These are phyloP conservation scores for Podaxis sp. DNA, from an alignment of 768 basidiomycete genomes.

Conservation along the genomic window DNA sequence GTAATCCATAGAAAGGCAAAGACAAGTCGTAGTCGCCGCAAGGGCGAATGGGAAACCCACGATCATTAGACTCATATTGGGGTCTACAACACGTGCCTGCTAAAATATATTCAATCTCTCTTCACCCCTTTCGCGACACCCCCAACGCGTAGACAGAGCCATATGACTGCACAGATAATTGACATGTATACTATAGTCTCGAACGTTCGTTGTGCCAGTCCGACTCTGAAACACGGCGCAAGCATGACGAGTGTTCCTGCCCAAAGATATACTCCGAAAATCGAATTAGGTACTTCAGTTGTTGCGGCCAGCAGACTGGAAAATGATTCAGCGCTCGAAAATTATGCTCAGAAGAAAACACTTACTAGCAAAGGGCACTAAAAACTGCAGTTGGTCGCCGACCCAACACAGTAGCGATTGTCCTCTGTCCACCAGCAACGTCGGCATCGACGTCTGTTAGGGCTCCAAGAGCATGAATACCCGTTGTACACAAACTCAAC, in stretches of 20 bases:
- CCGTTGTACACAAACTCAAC: constrained; percentile 13
- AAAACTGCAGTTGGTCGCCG: constrained; percentile 10
- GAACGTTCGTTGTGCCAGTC: constrained; percentile 10
- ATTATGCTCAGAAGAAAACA: background rate
- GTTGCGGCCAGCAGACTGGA: constrained; percentile 7
- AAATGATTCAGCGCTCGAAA: background rate
- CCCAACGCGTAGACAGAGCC: constrained; percentile 6
- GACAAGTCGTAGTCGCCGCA: background rate
- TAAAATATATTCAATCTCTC: background rate
- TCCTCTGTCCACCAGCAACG: constrained; percentile 10
- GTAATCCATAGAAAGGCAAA: constrained; percentile 59
- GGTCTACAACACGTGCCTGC: background rate
- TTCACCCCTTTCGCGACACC: background rate
- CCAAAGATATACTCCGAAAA: constrained; percentile 12
- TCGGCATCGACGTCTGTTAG: constrained; percentile 14
- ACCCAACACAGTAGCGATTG: constrained; percentile 14
- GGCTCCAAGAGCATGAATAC: constrained; percentile 15
- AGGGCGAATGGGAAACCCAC: background rate
- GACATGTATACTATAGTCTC: constrained; percentile 11
- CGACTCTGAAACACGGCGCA: constrained; percentile 9
- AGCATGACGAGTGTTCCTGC: constrained; percentile 5
- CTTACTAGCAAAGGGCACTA: constrained; percentile 14
- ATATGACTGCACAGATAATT: constrained; percentile 1
- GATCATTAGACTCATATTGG: background rate
- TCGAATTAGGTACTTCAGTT: constrained; percentile 8